Conservation (phyloP, 208 protist genomes). For the Leishmania tropica region DNA sequence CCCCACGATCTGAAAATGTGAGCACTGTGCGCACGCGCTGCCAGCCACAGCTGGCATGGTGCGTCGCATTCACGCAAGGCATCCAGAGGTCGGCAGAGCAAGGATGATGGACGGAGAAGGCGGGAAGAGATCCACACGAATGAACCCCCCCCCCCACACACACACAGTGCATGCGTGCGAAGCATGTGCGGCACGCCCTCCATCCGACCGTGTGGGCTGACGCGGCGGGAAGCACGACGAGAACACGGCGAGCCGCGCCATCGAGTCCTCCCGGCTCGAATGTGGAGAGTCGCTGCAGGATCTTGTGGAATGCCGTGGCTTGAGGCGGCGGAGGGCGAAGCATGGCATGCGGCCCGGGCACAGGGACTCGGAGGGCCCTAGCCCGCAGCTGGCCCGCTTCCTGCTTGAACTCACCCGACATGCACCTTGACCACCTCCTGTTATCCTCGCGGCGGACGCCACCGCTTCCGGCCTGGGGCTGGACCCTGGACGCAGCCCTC, state of each 20-base stretch:
- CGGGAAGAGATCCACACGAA: background rate
- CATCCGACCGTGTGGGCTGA: slow-evolving; percentile 3
- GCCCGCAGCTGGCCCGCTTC: background rate
- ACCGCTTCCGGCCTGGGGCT: background rate
- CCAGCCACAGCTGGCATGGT: background rate
- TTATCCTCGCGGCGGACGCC: background rate
- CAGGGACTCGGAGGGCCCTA: background rate
- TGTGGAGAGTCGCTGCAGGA: no score
- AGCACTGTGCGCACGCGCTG: background rate
- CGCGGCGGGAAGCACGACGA: background rate
- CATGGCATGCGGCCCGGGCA: background rate
- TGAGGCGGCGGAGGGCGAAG: background rate
- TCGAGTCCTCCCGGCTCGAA: no score
- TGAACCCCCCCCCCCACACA: no score
- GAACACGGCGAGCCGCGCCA: no score
- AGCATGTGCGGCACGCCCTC: background rate
- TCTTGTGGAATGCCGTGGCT: background rate
- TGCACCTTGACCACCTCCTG: background rate
- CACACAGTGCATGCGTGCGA: background rate
- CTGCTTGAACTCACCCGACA: background rate
- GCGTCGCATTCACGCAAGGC: background rate
- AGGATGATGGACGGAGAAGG: background rate
- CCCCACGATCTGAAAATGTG: background rate
- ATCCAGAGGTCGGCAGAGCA: background rate
- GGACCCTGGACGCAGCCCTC: background rate